phyloP scores from a whole-genome alignment of 176 grass and related monocot genomes.

The Ensete glaucum region DNA sequence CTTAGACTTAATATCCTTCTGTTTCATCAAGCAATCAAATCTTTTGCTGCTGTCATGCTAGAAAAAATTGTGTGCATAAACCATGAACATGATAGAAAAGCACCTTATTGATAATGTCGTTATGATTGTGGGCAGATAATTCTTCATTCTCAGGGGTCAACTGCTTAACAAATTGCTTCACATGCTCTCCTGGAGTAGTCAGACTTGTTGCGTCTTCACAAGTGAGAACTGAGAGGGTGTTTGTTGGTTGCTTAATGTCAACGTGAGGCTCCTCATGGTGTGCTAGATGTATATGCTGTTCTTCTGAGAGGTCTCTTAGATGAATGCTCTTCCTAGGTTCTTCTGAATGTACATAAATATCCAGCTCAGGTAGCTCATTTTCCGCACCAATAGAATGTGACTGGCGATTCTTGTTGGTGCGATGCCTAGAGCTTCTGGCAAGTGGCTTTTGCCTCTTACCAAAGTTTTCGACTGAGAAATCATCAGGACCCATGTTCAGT shows the following conservation, averaged over 20 bases:
- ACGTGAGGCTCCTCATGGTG: slow-evolving; percentile 26
- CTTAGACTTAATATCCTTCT: not conserved
- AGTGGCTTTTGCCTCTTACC: slow-evolving; percentile 30
- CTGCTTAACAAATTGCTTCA: slow-evolving; percentile 21
- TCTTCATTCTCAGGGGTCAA: not conserved
- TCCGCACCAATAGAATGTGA: slow-evolving; percentile 29
- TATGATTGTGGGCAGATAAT: slow-evolving; percentile 13
- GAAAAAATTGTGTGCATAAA: too few relatives aligned
- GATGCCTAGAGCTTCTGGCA: slow-evolving; percentile 22
- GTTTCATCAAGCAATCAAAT: not conserved
- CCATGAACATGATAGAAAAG: not conserved
- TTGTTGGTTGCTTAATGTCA: slow-evolving; percentile 11
- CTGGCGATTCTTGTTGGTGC: slow-evolving; percentile 16
- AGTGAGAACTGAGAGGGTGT: slow-evolving; percentile 18
- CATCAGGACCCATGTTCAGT: slow-evolving; percentile 47
- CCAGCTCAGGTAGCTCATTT: slow-evolving; percentile 40
- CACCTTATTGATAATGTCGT: slow-evolving; percentile 35
- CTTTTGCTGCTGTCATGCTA: too few relatives aligned
- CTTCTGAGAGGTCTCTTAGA: slow-evolving; percentile 23
- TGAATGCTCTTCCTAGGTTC: slow-evolving; percentile 27
- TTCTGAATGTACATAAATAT: slow-evolving; percentile 76
- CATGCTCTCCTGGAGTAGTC: slow-evolving; percentile 22
- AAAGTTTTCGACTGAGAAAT: slow-evolving; percentile 34
- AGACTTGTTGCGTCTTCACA: slow-evolving; percentile 13
- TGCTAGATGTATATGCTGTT: slow-evolving; percentile 22